Percentiles rank a stretch among this genome's conserved stretches.
These are phyloP conservation scores for Ogataea henricii DNA, from an alignment of 805 yeast species.

Conservation along the genomic window DNA sequence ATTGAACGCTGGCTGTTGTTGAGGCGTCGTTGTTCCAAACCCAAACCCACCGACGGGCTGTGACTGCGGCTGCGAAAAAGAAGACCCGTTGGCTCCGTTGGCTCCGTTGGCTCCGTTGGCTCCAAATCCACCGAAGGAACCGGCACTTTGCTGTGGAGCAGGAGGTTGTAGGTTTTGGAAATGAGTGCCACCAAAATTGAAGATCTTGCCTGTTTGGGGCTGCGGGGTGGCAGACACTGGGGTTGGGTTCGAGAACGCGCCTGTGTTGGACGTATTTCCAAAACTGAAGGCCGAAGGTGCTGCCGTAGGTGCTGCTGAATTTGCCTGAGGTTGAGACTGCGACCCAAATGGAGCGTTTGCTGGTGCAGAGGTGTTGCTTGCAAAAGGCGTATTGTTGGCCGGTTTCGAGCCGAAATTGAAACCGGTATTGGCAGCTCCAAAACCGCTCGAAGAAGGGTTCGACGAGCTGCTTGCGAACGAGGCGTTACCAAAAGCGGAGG, in stretches of 20 bases:
- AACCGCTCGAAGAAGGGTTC: slow-evolving; percentile 8
- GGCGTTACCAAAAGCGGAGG: neutral
- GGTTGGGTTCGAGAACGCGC: slow-evolving; percentile 8
- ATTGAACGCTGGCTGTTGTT: slow-evolving; percentile 18
- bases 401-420: slow-evolving; percentile 8
- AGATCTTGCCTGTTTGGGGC: slow-evolving; percentile 19
- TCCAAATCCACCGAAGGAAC: slow-evolving; percentile 12
- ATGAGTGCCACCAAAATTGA: slow-evolving; percentile 18
- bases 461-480: slow-evolving; percentile 4
- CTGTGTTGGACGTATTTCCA: neutral
- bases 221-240: slow-evolving; percentile 16
- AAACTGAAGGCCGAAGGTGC: slow-evolving; percentile 8
- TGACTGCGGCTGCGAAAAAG: slow-evolving; percentile 1
- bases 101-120: neutral
- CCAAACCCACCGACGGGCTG: slow-evolving; percentile 7
- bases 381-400: slow-evolving; percentile 1
- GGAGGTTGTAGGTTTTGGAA: slow-evolving; percentile 15
- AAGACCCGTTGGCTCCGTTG: neutral
- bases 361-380: slow-evolving; percentile 10
- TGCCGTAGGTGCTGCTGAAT: slow-evolving; percentile 18
- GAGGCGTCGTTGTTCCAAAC: slow-evolving; percentile 9
- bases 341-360: slow-evolving; percentile 10
- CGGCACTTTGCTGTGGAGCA: slow-evolving; percentile 8
- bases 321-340: slow-evolving; percentile 17
- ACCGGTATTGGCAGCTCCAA: slow-evolving; percentile 10